A percentile compares a stretch with the other conserved stretches of the same genome.
Evolutionary conservation across 345 rosid species (phyloP).

Genomic region (Eucalyptus dawsonii): DNA sequence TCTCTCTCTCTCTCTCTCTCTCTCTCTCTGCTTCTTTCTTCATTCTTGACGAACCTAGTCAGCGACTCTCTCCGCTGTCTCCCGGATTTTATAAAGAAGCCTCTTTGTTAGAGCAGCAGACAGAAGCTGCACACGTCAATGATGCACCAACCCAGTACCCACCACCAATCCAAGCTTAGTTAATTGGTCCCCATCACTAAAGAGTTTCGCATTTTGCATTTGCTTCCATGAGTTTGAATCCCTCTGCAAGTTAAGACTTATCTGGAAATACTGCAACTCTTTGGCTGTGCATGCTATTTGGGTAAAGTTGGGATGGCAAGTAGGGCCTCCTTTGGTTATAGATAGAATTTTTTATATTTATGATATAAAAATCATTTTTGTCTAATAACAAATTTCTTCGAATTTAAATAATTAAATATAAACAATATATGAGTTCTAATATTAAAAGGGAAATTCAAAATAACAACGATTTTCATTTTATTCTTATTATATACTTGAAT

Average conservation of each 20-base stretch:
- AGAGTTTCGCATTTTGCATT: not conserved
- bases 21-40: no score
- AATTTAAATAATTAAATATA: no score
- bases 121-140: not conserved
- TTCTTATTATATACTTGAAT: not conserved
- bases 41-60: not conserved
- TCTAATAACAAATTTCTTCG: not conserved
- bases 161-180: not conserved
- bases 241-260: not conserved
- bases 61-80: not conserved
- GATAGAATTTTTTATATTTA: not conserved
- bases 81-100: not conserved
- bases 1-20: not conserved
- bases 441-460: no score
- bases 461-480: no score
- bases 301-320: no score
- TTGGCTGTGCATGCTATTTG: not conserved
- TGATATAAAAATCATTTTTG: no score
- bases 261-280: not conserved
- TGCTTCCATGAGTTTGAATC: not conserved
- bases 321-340: no score
- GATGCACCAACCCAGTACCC: not conserved
- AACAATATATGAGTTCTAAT: not conserved
- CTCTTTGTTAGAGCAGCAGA: not conserved
- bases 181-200: not conserved